Evolutionary conservation across 1,284 basidiomycete species (phyloP).

Genomic region (Pseudozyma hubeiensis): DNA sequence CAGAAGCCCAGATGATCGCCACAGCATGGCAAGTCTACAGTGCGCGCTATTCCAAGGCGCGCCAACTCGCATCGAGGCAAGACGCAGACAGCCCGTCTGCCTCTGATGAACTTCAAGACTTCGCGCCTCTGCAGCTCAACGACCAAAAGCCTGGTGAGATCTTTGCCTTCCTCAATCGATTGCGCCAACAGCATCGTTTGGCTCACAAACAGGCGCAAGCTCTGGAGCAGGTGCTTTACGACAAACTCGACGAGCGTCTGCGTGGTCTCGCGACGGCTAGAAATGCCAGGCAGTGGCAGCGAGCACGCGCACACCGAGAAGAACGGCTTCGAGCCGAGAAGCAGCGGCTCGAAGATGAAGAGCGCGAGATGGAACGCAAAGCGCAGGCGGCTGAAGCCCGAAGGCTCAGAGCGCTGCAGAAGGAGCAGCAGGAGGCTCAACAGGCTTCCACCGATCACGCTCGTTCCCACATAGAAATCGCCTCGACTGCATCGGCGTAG

Average conservation of each 20-base stretch:
- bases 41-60: slow-evolving; percentile 26
- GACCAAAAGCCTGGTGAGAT: slow-evolving; percentile 21
- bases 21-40: slow-evolving; percentile 36
- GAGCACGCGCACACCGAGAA: slow-evolving; percentile 15
- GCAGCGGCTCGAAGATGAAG: slow-evolving; percentile 27
- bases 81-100: background rate
- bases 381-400: slow-evolving; percentile 28
- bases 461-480: slow-evolving; percentile 16
- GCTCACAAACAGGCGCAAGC: slow-evolving; percentile 26
- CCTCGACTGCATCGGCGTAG: slow-evolving; percentile 23
- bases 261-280: slow-evolving; percentile 12
- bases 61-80: slow-evolving; percentile 12
- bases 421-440: slow-evolving; percentile 25
- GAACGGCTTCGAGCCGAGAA: slow-evolving; percentile 19
- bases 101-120: background rate
- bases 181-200: slow-evolving; percentile 28
- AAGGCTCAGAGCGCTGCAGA: slow-evolving; percentile 31
- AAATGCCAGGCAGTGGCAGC: slow-evolving; percentile 12
- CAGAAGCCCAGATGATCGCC: slow-evolving; percentile 39
- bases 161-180: slow-evolving; percentile 34
- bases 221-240: slow-evolving; percentile 42
- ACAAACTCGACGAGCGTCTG: slow-evolving; percentile 36
- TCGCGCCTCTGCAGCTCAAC: slow-evolving; percentile 26
- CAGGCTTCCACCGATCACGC: slow-evolving; percentile 13
- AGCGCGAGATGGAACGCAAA: slow-evolving; percentile 32